These are phyloP conservation scores for Eucalyptus marginata DNA, from an alignment of 345 rosid species.

Conservation along the genomic window DNA sequence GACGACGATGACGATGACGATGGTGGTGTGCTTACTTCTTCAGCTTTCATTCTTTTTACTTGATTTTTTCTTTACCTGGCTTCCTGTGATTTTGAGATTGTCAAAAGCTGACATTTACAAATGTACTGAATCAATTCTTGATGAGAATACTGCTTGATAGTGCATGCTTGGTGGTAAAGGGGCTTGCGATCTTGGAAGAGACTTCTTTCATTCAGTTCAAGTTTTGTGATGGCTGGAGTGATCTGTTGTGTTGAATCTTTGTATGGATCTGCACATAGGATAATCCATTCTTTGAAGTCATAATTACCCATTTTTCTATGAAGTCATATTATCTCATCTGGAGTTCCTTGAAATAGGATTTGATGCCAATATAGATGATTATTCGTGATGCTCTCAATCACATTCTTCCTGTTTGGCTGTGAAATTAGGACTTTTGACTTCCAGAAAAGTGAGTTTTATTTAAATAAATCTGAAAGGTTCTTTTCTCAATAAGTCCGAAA, in stretches of 20 bases:
- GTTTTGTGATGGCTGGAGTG: not conserved
- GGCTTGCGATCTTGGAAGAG: not conserved
- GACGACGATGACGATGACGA: constrained; percentile 70
- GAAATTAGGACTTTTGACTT: not conserved
- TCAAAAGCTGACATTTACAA: not conserved
- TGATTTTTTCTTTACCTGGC: not conserved
- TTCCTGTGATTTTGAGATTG: not conserved
- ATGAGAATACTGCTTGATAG: not conserved
- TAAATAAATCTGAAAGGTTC: not conserved
- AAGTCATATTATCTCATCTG: not conserved
- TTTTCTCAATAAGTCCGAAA: not conserved
- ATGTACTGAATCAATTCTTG: not conserved
- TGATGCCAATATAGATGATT: not conserved
- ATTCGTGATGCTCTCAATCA: not conserved
- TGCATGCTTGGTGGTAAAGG: not conserved
- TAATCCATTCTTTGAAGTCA: not conserved
- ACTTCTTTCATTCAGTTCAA: not conserved
- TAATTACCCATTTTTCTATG: not conserved
- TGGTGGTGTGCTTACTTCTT: not conserved
- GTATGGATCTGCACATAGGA: not conserved
- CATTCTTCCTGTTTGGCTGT: not conserved
- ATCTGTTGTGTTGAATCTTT: not conserved
- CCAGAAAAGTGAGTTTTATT: not conserved
- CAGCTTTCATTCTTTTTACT: not conserved
- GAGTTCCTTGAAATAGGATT: not conserved